Evolutionary conservation across 768 basidiomycete species (phyloP).

Genomic region (Auriculariales sp.): DNA sequence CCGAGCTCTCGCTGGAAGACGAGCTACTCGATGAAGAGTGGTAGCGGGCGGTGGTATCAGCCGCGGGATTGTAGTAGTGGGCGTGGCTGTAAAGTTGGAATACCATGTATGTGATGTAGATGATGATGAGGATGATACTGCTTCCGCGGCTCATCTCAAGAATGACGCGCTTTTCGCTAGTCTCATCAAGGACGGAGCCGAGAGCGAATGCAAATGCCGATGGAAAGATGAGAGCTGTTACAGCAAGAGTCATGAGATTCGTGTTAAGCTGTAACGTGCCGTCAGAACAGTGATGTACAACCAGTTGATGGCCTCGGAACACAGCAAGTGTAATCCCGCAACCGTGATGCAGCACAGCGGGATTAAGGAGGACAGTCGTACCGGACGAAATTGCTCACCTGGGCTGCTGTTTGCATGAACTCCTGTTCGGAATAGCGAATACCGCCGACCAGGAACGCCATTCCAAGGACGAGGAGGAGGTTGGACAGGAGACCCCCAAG

Average conservation of each 20-base stretch:
- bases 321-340: no score
- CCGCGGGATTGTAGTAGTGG: slow-evolving; percentile 49
- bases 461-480: slow-evolving; percentile 65
- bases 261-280: slow-evolving; percentile 22
- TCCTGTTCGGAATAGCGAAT: slow-evolving; percentile 67
- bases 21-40: slow-evolving; percentile 9
- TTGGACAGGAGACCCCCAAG: slow-evolving; percentile 37
- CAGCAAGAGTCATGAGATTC: slow-evolving; percentile 19
- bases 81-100: slow-evolving; percentile 72
- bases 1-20: background rate
- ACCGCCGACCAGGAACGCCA: slow-evolving; percentile 85
- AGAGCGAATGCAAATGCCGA: slow-evolving; percentile 21
- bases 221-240: slow-evolving; percentile 23
- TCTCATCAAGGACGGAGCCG: slow-evolving; percentile 10
- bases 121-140: slow-evolving; percentile 56
- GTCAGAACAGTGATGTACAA: no score
- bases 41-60: slow-evolving; percentile 13
- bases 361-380: background rate
- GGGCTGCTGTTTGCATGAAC: slow-evolving; percentile 44
- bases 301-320: no score
- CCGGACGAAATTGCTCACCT: slow-evolving; percentile 49
- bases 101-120: slow-evolving; percentile 58
- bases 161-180: slow-evolving; percentile 25
- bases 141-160: slow-evolving; percentile 69
- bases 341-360: no score